Evolutionary conservation across 1,284 basidiomycete species (phyloP), one percentile per base, ranked within the genome.

Genomic region (Cryptococcus sp.): DNA sequence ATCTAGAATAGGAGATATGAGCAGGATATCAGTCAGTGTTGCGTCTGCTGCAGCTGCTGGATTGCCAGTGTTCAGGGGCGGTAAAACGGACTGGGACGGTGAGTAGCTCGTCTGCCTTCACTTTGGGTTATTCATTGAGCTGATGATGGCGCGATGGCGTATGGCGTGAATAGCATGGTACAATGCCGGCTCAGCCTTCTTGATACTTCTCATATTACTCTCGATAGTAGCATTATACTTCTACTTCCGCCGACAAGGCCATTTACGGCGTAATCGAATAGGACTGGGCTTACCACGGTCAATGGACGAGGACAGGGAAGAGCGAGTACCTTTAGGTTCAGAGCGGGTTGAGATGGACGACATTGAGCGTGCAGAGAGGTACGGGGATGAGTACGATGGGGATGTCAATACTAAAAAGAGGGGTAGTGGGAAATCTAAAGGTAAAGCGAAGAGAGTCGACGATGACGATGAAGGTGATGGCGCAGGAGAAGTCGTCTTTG

Each of bases 101-200:
- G 61, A 64, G 82, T 69, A 8, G 40, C 39, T 40, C 37, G 15
- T 52, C 25, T 16, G 29, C 52, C 15, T 43, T 23, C 10, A 19
- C 5, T 7, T 4, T 7, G 13, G 46, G 13, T 53, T 15, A 29
- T 8, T 25, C 17, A 17, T 13, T 19, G 20, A 29, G 52, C 62
- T 54, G 59, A 66, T 49, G 37, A 52, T 40, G 58, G 13, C 40
- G 5, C 13, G 40, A 4, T n/a, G 20, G 5, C 26, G 29, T 16
- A 4, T n/a, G 20, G 5, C 26, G 29, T 16, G 41, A 39, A 43
- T 69, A 88, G 91, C 89, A 17, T 93, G 93, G 75, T 96, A 94
- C 77, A 95, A 96, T 64, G 89, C 91, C 20, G 90, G 91, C 11
- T 93, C 91, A 0, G 89, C 89, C 0, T 87, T 89, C 1, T 80